Evolutionary conservation across 2,329 filamentous ascomycete species (phyloP).

Genomic region (Sarocladium strictum): DNA sequence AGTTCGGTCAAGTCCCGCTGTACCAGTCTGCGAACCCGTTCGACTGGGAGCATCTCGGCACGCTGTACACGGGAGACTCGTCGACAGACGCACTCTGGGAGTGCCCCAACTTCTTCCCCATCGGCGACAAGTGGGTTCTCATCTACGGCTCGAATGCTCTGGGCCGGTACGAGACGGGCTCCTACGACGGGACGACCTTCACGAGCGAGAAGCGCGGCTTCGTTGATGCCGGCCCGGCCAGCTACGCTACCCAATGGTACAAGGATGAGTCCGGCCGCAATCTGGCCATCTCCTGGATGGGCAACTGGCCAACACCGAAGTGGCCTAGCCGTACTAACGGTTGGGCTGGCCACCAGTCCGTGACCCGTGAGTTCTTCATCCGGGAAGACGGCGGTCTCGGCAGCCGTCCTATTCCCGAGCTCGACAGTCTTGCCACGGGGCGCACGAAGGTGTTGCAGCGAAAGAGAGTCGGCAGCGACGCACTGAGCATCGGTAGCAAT

Average conservation of each 20-base stretch:
- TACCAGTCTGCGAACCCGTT: constrained; percentile 15
- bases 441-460: constrained; percentile 12
- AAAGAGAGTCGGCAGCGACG: constrained; percentile 13
- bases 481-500: constrained; percentile 15
- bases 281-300: constrained; percentile 22
- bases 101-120: constrained; percentile 22
- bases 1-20: constrained; percentile 16
- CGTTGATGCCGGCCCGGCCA: constrained; percentile 20
- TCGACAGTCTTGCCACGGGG: constrained; percentile 17
- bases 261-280: constrained; percentile 21
- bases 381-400: constrained; percentile 21
- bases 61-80: constrained; percentile 18
- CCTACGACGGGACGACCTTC: constrained; percentile 18
- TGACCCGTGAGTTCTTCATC: constrained; percentile 23
- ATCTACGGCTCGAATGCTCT: constrained; percentile 18
- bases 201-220: constrained; percentile 19
- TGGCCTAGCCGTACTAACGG: constrained; percentile 22
- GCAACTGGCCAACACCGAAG: constrained; percentile 20
- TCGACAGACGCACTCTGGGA: constrained; percentile 19
- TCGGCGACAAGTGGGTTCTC: constrained; percentile 21
- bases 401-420: constrained; percentile 18
- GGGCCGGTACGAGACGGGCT: constrained; percentile 19
- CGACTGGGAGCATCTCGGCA: constrained; percentile 17
- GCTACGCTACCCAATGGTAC: constrained; percentile 26
- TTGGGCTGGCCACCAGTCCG: constrained; percentile 22